A percentile compares a stretch with the other conserved stretches of the same genome.
Conservation (phyloP, 2,329 filamentous ascomycete genomes). For the Bertia moriformis region DNA sequence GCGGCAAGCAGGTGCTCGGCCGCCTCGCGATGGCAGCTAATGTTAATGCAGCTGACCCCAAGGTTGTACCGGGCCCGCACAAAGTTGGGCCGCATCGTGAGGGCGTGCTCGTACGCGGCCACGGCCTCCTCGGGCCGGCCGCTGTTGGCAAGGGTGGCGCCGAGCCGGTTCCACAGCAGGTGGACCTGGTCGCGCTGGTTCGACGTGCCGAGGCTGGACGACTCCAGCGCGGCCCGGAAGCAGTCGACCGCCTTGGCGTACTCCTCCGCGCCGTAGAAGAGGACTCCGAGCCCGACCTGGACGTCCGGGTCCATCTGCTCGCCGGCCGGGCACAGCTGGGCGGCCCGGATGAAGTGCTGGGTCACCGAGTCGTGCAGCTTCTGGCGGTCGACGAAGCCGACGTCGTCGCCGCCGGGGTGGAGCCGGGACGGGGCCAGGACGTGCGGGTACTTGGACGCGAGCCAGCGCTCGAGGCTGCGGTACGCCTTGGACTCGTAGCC, state of each 20-base stretch:
- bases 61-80: constrained; percentile 94
- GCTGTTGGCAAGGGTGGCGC: constrained; percentile 87
- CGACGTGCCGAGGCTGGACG: constrained; percentile 66
- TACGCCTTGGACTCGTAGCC: constrained; percentile 96
- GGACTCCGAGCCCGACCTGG: constrained; percentile 85
- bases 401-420: constrained; percentile 61
- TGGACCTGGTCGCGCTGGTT: constrained; percentile 81
- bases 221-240: constrained; percentile 80
- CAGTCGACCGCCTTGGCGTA: constrained; percentile 98
- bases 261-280: constrained; percentile 95
- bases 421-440: constrained; percentile 62
- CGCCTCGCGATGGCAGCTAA: constrained; percentile 88
- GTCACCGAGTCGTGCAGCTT: constrained; percentile 82
- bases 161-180: constrained; percentile 91
- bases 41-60: constrained; percentile 92
- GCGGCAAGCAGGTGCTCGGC: constrained; percentile 85
- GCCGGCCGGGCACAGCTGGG: constrained; percentile 78
- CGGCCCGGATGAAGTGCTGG: constrained; percentile 77
- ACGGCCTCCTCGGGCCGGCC: constrained; percentile 92
- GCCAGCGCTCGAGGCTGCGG: constrained; percentile 88
- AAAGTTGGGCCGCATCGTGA: constrained; percentile 85
- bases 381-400: constrained; percentile 88
- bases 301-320: constrained; percentile 97
- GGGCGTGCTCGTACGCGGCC: constrained; percentile 83
- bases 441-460: constrained; percentile 83